A percentile compares a stretch with the other conserved stretches of the same genome.
These are phyloP conservation scores for Coprinopsis strossmayeri DNA, from an alignment of 768 basidiomycete genomes.

Conservation along the genomic window DNA sequence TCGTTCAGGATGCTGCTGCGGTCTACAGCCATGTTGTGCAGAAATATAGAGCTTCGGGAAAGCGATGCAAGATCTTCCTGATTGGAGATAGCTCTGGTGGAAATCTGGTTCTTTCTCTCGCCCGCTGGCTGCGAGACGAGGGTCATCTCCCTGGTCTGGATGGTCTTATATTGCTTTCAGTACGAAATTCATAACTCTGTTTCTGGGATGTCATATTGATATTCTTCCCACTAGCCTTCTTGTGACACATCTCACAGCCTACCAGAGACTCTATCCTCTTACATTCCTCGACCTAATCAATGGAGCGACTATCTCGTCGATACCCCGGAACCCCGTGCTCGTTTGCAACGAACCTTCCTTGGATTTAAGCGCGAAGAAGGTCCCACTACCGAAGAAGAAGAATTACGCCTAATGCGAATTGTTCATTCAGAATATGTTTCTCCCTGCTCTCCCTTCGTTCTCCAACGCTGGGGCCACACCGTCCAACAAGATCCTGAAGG, in stretches of 20 bases:
- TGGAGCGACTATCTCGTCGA: constrained; percentile 46
- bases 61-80: constrained; percentile 34
- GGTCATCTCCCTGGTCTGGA: constrained; percentile 36
- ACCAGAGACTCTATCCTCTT: constrained; percentile 40
- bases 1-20: constrained; percentile 45
- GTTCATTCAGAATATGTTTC: constrained; percentile 36
- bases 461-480: constrained; percentile 31
- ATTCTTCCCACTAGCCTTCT: constrained; percentile 15
- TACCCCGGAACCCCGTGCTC: constrained; percentile 45
- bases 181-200: constrained; percentile 14
- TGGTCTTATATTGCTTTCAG: constrained; percentile 41
- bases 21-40: constrained; percentile 42
- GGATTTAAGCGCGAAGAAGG: constrained; percentile 25
- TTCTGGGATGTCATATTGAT: background rate
- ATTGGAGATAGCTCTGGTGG: constrained; percentile 53
- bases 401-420: constrained; percentile 25
- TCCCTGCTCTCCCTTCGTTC: constrained; percentile 32
- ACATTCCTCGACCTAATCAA: constrained; percentile 43
- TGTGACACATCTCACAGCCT: constrained; percentile 37
- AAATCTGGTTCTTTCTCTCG: constrained; percentile 43
- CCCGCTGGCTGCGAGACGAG: constrained; percentile 50
- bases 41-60: constrained; percentile 17
- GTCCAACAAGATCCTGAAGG: constrained; percentile 26
- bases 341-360: constrained; percentile 48
- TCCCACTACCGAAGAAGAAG: constrained; percentile 21